Base-by-base conservation (phyloP, 2,329 filamentous ascomycete genomes). In the Exophiala dermatitidis region DNA sequence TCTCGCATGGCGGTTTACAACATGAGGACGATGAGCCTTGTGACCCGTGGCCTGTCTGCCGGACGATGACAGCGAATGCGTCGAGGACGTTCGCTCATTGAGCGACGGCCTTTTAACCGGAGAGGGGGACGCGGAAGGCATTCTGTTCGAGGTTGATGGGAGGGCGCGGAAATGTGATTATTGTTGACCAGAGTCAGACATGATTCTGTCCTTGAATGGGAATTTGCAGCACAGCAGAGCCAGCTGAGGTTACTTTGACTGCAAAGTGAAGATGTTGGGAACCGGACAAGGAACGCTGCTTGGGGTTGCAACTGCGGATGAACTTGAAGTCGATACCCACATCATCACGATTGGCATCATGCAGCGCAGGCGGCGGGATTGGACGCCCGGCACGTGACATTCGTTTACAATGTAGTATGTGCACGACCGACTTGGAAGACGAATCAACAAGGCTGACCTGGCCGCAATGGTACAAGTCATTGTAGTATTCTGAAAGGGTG, bases 21-120 rank as follows among this genome's bases (percentile, higher is more conserved):
- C 64, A 65, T 75, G 72, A 34, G 71, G 63, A 41, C 72, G 69
- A 59, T 71, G 68, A 33, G 63, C 59, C 56, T 70, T 70, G 52
- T 69, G 68, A 26, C 33, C 42, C 6, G 47, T 54, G 36, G 57
- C 46, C 40, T 58, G 61, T 47, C 59, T 62, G 44, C 52, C 52
- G 5, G 61, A 62, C 9, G 62, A 61, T 31, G 60, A 62, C 28
- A 61, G 50, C n/a, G 60, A 61, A 44, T 58, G 46, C 26, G 56
- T 51, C 32, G 62, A 64, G 31, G 58, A 57, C 3, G 52, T 52
- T 7, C 61, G 58, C 43, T 62, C 57, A 19, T 52, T 54, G 31
- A 63, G 52, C 32, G 61, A 61, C 3, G 60, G 60, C 42, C 60
- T 56, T 50, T 64, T 63, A 33, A 56, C 51, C 12, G 61, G 58